Percentiles rank a stretch among this genome's conserved stretches.
Evolutionary conservation across 2,329 filamentous ascomycete genomes (phyloP).

Genomic region (Bisporella sp.): DNA sequence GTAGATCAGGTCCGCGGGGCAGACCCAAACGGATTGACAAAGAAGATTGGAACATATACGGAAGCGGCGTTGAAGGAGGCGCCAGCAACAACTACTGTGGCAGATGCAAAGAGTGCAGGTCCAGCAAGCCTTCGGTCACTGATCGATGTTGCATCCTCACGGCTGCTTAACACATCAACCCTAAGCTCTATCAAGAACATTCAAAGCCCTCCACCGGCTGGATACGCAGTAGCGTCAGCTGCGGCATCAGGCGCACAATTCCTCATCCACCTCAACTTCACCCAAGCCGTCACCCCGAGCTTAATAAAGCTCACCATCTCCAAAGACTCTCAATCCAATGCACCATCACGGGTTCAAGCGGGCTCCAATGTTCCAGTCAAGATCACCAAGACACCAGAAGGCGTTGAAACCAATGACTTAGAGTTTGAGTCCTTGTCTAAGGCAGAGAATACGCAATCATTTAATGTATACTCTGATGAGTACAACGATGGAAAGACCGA

Average conservation of each 20-base stretch:
- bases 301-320: conserved; percentile 15
- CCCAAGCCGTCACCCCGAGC: conserved; percentile 15
- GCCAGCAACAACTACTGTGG: not conserved
- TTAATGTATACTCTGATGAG: conserved; percentile 24
- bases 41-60: conserved; percentile 23
- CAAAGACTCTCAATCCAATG: conserved; percentile 16
- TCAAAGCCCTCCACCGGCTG: conserved; percentile 20
- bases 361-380: conserved; percentile 20
- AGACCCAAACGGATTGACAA: conserved; percentile 65
- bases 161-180: conserved; percentile 17
- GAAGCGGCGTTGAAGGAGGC: conserved; percentile 13
- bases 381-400: conserved; percentile 12
- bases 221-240: conserved; percentile 18
- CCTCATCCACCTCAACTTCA: conserved; percentile 22
- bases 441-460: conserved; percentile 21
- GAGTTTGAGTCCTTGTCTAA: conserved; percentile 20
- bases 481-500: conserved; percentile 20
- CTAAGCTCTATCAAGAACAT: conserved; percentile 21
- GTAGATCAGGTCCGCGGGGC: conserved; percentile 75
- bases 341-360: conserved; percentile 19
- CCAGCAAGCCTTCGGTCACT: conserved; percentile 15
- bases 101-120: conserved; percentile 6
- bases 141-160: conserved; percentile 17
- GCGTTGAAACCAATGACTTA: conserved; percentile 19
- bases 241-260: conserved; percentile 8